phyloP scores from a whole-genome alignment of 2,329 filamentous ascomycete species.

The Karstenula rhodostoma region DNA sequence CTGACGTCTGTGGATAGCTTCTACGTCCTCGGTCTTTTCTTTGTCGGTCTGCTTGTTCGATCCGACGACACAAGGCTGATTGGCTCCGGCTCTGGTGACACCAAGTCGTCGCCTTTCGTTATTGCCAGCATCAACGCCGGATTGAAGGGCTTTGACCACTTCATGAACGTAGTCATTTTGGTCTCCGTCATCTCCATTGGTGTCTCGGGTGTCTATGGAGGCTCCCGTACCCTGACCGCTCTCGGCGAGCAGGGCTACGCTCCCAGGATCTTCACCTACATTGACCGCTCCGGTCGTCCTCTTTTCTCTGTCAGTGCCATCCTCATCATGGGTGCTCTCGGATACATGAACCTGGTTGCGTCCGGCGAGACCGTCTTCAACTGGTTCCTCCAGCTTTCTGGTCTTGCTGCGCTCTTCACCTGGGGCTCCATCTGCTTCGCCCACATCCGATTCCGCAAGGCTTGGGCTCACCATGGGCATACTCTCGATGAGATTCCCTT shows the following conservation, averaged over 20 bases:
- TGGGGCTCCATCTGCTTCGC: conserved; percentile 88
- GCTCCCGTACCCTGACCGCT: conserved; percentile 65
- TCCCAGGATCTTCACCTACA: conserved; percentile 78
- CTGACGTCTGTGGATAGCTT: conserved; percentile 43
- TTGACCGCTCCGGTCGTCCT: conserved; percentile 83
- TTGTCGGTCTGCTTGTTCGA: conserved; percentile 55
- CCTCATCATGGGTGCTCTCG: conserved; percentile 73
- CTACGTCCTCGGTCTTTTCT: conserved; percentile 55
- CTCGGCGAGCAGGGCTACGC: conserved; percentile 69
- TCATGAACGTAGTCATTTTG: conserved; percentile 74
- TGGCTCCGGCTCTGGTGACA: conserved; percentile 41
- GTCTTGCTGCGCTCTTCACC: conserved; percentile 77
- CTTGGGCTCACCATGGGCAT: conserved; percentile 49
- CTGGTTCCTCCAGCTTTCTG: conserved; percentile 78
- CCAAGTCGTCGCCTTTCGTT: conserved; percentile 69
- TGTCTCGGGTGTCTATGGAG: conserved; percentile 66
- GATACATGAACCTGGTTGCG: conserved; percentile 67
- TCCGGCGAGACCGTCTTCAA: conserved; percentile 67
- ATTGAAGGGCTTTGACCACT: conserved; percentile 66
- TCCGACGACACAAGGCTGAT: conserved; percentile 46
- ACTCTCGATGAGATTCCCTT: conserved; percentile 56
- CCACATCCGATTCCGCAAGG: conserved; percentile 86
- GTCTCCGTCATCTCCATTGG: conserved; percentile 68
- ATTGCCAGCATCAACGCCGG: conserved; percentile 69
- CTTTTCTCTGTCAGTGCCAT: conserved; percentile 75